These are phyloP conservation scores for Verbascum thapsus DNA, from an alignment of 257 asterid genomes.

Conservation along the genomic window DNA sequence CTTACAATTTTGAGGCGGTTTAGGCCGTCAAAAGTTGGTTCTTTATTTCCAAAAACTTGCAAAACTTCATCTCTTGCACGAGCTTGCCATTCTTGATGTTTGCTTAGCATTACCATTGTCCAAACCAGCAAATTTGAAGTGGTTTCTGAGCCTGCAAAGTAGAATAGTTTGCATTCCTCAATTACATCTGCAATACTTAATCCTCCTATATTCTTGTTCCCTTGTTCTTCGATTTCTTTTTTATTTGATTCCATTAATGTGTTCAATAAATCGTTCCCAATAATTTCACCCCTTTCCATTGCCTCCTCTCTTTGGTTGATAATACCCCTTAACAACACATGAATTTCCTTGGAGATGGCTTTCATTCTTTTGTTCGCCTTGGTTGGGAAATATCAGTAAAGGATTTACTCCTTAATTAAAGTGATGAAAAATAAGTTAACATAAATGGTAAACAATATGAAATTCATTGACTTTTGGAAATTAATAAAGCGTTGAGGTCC, in stretches of 20 bases:
- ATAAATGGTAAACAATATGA: too few relatives aligned
- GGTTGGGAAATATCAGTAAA: conserved; percentile 38
- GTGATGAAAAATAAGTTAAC: not conserved
- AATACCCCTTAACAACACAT: conserved; percentile 22
- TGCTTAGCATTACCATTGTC: conserved; percentile 41
- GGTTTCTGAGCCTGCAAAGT: conserved; percentile 44
- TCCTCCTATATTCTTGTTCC: conserved; percentile 38
- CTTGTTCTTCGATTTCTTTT: conserved; percentile 31
- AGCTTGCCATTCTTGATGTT: conserved; percentile 44
- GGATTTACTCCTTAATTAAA: too few relatives aligned
- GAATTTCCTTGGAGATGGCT: conserved; percentile 19
- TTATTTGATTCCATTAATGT: conserved; percentile 36
- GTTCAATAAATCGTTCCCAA: conserved; percentile 35
- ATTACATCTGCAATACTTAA: conserved; percentile 38
- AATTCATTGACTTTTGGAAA: too few relatives aligned
- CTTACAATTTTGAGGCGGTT: conserved; percentile 45
- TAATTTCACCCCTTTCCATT: conserved; percentile 20
- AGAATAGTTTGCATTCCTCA: conserved; percentile 47
- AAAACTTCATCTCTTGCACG: conserved; percentile 39
- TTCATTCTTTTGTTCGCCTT: conserved; percentile 34
- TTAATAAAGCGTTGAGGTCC: too few relatives aligned
- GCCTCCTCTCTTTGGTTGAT: conserved; percentile 32
- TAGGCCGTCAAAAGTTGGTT: conserved; percentile 34
- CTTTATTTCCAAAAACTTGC: conserved; percentile 27
- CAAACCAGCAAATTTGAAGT: conserved; percentile 39